Evolutionary conservation across 176 grass and related monocot species (phyloP), one percentile per base, ranked within the genome.

Genomic region (Phoenix roebelenii): DNA sequence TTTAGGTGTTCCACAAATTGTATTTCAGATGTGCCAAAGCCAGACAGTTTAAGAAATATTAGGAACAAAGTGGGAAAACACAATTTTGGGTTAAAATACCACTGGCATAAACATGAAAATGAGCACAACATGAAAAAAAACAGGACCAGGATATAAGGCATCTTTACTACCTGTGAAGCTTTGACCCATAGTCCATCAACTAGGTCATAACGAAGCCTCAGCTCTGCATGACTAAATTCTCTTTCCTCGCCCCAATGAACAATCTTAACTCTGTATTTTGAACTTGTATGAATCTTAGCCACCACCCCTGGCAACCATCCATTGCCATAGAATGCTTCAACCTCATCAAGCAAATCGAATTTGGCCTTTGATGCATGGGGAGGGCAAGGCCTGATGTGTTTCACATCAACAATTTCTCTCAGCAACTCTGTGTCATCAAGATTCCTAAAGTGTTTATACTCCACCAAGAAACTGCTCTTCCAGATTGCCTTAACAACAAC

Each of bases 381-480:
- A 1, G 74, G 73, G 50, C 55, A 70, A 77, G 82, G 85, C 67
- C 85, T 85, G 24, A 95, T 48, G 29, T 86, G 76, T 26, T 95
- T 65, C 14, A 73, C 14, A 76, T 86, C 18, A 14, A 89, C 63
- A 67, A 95, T 78, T 63, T 89, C 79, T 60, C 67, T 58, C 12
- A 49, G 35, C 49, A 61, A 66, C 14, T 28, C 22, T 56, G 58
- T 63, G 66, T 18, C 69, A 57, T 14, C 25, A 54, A 65, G 30
- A 28, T 24, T 60, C 22, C 59, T 76, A 0, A 63, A 23, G 69
- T 54, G 28, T 51, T 71, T 74, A 61, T 82, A 88, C 7, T 82
- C 56, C 61, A 95, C 82, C 51, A 95, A 71, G 29, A 83, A 53
- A n/a, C 49, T 83, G 54, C 60, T 83, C 39, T 95, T 73, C 90